Evolutionary conservation across 1,284 basidiomycete species (phyloP), one percentile per base, ranked within the genome.

Genomic region (Veloporphyrellus conicus): DNA sequence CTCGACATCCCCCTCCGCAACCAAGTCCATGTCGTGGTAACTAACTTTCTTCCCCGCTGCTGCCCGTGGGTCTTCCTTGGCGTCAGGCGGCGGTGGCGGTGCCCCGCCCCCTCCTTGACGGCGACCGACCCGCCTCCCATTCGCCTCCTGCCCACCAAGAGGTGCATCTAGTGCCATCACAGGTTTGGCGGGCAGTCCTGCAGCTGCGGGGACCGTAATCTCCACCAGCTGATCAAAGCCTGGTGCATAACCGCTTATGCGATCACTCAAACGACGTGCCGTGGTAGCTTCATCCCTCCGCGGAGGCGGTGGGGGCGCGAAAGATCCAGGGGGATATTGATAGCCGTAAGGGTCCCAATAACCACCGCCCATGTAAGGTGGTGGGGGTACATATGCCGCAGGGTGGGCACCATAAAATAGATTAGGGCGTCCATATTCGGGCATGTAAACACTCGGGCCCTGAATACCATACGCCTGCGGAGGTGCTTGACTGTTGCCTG

Each of bases 21-120:
- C 88, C 61, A 86, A 70, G 69, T 90, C 87, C 84, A 90, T 90
- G 66, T 90, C 88, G 62, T 90, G 84, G 61, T 90, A 90, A 68
- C 87, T 90, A 49, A 90, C 78, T 67, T 87, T 79, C 71, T 79
- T 82, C 22, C 88, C 87, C 31, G 84, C 84, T 33, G 83, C 81
- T n/a, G 87, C 87, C 45, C 87, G 70, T n/a, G 87, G 87, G 65
- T 90, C 87, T 65, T 90, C 88, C 67, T 88, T 90, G 28, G 84
- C 88, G 68, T 90, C 84, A 45, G 87, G 83, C 14, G 88, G 88
- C 15, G 87, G 87, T 1, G 77, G 78, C 1, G 77, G 77, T 62
- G 49, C 63, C 63, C 59, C 70, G 58, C 61, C 68, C 66, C 43
- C 67, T 57, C 58, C 72, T 61, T 66, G 54, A 48, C 64, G 59